These are phyloP conservation scores for Diddensiella caesifluorescens DNA, from an alignment of 805 yeast genomes.

Conservation along the genomic window DNA sequence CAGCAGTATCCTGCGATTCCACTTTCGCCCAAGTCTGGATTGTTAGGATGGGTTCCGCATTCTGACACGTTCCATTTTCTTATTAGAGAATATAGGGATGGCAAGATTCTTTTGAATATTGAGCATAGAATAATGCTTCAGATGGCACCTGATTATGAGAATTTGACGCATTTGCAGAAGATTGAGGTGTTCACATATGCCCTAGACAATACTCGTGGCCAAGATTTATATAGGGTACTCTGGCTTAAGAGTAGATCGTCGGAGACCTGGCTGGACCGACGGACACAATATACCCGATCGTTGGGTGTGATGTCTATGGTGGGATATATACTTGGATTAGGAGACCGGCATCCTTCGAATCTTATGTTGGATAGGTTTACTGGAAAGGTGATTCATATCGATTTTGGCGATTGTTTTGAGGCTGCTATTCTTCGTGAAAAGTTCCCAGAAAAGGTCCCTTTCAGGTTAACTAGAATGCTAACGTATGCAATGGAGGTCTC, in stretches of 20 bases:
- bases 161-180: conserved; percentile 79
- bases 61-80: conserved; percentile 94
- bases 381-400: conserved; percentile 95
- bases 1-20: conserved; percentile 94
- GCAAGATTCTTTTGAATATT: conserved; percentile 82
- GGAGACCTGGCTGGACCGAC: conserved; percentile 95
- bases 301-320: conserved; percentile 99
- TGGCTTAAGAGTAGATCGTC: conserved; percentile 96
- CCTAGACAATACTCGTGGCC: conserved; percentile 90
- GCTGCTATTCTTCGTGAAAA: conserved; percentile 95
- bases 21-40: conserved; percentile 92
- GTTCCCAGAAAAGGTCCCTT: conserved; percentile 97
- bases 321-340: conserved; percentile 93
- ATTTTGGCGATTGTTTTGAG: conserved; percentile 98
- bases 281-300: conserved; percentile 93
- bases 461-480: conserved; percentile 92
- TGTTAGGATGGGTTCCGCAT: conserved; percentile 95
- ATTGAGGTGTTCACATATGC: conserved; percentile 97
- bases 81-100: conserved; percentile 86
- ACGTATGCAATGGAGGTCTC: conserved; percentile 98
- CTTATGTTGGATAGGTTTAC: conserved; percentile 90
- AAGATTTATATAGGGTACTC: conserved; percentile 87
- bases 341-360: conserved; percentile 97
- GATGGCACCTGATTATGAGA: conserved; percentile 97
- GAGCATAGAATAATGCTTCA: conserved; percentile 95